Evolutionary conservation across 192 early-diverging fungal genomes (phyloP).

Genomic region (Chytriomyces sp.): DNA sequence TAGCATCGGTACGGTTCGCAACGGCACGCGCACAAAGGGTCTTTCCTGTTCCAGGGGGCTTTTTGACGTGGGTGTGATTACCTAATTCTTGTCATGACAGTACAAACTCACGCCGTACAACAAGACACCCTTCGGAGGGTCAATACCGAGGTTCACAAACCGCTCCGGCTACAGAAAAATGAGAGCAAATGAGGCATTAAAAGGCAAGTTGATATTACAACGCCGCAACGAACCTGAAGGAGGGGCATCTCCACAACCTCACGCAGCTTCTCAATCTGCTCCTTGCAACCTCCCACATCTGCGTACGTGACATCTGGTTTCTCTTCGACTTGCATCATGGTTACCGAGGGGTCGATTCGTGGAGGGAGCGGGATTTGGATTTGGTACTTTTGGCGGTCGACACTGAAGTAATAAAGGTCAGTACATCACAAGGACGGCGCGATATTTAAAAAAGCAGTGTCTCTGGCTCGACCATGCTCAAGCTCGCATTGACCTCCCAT

Average conservation of each 20-base stretch:
- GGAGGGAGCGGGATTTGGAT: conserved; percentile 99
- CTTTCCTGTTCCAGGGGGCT: conserved; percentile 87
- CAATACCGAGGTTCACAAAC: conserved; percentile 97
- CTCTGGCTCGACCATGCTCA: too few species aligned
- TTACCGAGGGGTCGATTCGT: conserved; percentile 94
- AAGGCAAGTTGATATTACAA: background rate
- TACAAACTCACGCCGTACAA: conserved; percentile 71
- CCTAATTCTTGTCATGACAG: too few species aligned
- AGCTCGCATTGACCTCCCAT: too few species aligned
- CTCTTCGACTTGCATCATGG: conserved; percentile 99
- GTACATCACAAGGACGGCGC: too few species aligned
- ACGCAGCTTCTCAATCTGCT: conserved; percentile 98
- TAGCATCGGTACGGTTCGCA: conserved; percentile 98
- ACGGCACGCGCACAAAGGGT: conserved; percentile 97
- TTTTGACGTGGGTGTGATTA: too few species aligned
- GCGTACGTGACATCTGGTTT: conserved; percentile 99
- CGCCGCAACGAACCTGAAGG: conserved; percentile 54
- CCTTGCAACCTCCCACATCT: conserved; percentile 99
- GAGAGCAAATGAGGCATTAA: background rate
- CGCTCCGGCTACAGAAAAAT: conserved; percentile 73
- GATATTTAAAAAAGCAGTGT: too few species aligned
- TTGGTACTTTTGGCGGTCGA: conserved; percentile 98
- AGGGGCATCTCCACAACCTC: conserved; percentile 99
- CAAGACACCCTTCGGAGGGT: conserved; percentile 98
- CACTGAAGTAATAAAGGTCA: conserved; percentile 66